Evolutionary conservation across 2,329 filamentous ascomycete species (phyloP), one percentile per base, ranked within the genome.

Genomic region (Chrysosporium keratinophilum): DNA sequence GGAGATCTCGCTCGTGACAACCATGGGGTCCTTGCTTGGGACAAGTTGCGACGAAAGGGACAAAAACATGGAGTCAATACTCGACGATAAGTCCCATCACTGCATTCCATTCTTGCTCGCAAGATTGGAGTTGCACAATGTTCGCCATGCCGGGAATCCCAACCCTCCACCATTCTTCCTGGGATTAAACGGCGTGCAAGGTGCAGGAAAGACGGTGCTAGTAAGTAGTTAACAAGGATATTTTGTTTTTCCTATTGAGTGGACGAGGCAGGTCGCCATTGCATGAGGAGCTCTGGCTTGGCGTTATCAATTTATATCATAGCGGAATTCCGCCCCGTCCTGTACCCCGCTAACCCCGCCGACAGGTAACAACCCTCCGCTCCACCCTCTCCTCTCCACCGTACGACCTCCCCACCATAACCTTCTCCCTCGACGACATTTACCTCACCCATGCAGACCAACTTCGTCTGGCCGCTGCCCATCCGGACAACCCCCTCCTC

Each of bases 111-210:
- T 91, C 68, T 85, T 89, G 57, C 76, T 86, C 35, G 71, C 78
- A 39, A 79, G 76, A 44, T 73, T 88, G 54, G 66, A 74, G 55
- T 58, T 67, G 35, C 78, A 84, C 65, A 72, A 71, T 57, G 63
- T 67, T 15, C 71, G 69, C 57, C 65, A 70, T 58, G 62, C 62
- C 15, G 57, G 62, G 39, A 65, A 64, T 39, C 57, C 65, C 55
- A 62, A 63, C 52, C 65, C 72, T 50, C 78, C 77, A 17, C 88
- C 89, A 28, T 87, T 95, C 69, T 81, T 95, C 67, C 78, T 96
- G 58, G 91, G 89, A 45, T 78, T 97, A 63, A 95, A 94, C 63
- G 91, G 90, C 57, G 82, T 95, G 28, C 91, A 96, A 71, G 91
- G 91, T 57, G 85, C 87, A 37, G 91, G 91, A 61, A 96, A 97